These are phyloP conservation scores for Ambrosia artemisiifolia DNA, from an alignment of 129 eudicot genomes.

Conservation along the genomic window DNA sequence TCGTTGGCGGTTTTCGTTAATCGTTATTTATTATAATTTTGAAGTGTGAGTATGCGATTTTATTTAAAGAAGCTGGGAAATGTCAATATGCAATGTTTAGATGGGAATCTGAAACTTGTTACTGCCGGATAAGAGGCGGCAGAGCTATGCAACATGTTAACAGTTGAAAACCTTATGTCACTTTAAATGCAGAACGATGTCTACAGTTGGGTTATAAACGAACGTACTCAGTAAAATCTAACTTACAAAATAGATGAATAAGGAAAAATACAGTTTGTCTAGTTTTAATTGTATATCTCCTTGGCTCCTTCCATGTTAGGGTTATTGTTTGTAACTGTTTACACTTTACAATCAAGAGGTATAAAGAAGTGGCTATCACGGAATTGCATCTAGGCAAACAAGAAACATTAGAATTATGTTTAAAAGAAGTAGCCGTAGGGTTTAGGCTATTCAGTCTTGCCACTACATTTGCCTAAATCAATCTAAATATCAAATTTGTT, in stretches of 20 bases:
- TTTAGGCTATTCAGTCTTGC: background rate
- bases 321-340: slow-evolving; percentile 1
- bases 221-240: too few relatives aligned
- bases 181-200: background rate
- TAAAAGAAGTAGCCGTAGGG: background rate
- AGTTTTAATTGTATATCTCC: background rate
- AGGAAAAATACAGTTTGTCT: background rate
- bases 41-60: too few relatives aligned
- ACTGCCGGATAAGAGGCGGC: too few relatives aligned
- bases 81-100: too few relatives aligned
- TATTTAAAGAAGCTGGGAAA: too few relatives aligned
- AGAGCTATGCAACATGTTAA: too few relatives aligned
- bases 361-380: background rate
- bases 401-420: background rate
- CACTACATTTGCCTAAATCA: background rate
- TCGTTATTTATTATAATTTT: too few relatives aligned
- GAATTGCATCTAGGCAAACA: background rate
- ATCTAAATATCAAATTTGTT: background rate
- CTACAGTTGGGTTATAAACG: background rate
- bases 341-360: background rate
- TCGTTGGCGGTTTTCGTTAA: too few relatives aligned
- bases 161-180: too few relatives aligned
- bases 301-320: slow-evolving; percentile 9
- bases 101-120: too few relatives aligned
- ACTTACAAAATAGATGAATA: background rate